Evolutionary conservation across 768 basidiomycete species (phyloP).

Genomic region (Pleurotus giganteus): DNA sequence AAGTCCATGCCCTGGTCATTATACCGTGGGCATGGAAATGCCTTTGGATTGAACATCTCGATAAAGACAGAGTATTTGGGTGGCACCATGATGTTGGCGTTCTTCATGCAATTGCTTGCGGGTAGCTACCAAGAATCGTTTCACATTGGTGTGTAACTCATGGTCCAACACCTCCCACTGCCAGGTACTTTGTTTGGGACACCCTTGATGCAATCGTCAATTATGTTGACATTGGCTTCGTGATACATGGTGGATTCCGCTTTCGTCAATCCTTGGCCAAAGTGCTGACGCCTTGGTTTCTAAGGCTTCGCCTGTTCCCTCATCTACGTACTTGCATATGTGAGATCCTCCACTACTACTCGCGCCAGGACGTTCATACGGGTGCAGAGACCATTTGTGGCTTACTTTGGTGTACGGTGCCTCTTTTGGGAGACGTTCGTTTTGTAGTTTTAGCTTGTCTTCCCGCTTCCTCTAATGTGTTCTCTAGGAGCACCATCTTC

Average conservation of each 20-base stretch:
- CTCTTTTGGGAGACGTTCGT: conserved; percentile 79
- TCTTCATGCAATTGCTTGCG: conserved; percentile 66
- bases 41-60: conserved; percentile 44
- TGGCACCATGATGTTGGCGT: conserved; percentile 61
- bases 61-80: conserved; percentile 70
- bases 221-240: conserved; percentile 70
- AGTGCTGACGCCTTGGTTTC: neutral
- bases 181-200: conserved; percentile 85
- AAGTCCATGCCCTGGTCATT: conserved; percentile 67
- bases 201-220: conserved; percentile 66
- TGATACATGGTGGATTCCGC: conserved; percentile 60
- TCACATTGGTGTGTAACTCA: neutral
- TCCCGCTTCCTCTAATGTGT: conserved; percentile 1
- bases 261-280: neutral
- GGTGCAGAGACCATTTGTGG: conserved; percentile 65
- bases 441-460: neutral
- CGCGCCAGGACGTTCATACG: conserved; percentile 6
- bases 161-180: neutral
- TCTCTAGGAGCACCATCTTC: conserved; percentile 73
- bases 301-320: conserved; percentile 61
- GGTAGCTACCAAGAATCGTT: conserved; percentile 35
- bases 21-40: conserved; percentile 61
- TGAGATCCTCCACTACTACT: conserved; percentile 25
- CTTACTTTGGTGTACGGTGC: conserved; percentile 77
- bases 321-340: conserved; percentile 71